Conservation (phyloP, 2,329 filamentous ascomycete genomes). For the Claviceps fusiformis region DNA sequence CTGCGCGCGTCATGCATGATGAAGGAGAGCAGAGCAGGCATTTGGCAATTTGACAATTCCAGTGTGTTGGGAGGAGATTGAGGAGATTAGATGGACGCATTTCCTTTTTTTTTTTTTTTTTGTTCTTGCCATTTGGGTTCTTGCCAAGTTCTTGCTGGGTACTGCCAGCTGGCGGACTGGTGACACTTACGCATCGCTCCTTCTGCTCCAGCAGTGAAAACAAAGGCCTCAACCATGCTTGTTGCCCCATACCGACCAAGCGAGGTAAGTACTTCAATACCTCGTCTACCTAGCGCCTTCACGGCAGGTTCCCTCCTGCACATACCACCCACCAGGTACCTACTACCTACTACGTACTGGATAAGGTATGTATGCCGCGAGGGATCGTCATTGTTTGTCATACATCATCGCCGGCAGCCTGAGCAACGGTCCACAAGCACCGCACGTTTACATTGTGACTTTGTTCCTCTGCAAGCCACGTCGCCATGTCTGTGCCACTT, state of each 20-base stretch:
- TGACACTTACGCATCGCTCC: not conserved
- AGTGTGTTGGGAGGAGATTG: not conserved
- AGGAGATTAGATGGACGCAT: not conserved
- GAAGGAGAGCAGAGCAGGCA: not conserved
- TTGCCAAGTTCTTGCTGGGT: not conserved
- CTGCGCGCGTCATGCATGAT: not conserved
- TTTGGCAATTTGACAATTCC: not conserved
- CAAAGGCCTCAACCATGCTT: not conserved
- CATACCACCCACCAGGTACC: no score
- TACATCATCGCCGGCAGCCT: not conserved
- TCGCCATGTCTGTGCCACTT: not conserved
- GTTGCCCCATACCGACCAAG: no score
- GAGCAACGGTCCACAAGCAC: not conserved
- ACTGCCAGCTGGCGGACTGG: not conserved
- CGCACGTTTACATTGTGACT: not conserved
- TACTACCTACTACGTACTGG: no score
- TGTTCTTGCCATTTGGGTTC: not conserved
- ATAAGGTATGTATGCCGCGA: no score
- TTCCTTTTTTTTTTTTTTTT: not conserved
- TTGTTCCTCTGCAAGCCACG: not conserved
- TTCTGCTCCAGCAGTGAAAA: not conserved
- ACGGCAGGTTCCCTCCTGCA: no score
- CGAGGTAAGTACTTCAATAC: no score
- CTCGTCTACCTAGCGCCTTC: no score
- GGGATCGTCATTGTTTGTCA: not conserved